Evolutionary conservation across 2,329 filamentous ascomycete species (phyloP), one percentile per base, ranked within the genome.

Genomic region (Chaetomium olivaceum): DNA sequence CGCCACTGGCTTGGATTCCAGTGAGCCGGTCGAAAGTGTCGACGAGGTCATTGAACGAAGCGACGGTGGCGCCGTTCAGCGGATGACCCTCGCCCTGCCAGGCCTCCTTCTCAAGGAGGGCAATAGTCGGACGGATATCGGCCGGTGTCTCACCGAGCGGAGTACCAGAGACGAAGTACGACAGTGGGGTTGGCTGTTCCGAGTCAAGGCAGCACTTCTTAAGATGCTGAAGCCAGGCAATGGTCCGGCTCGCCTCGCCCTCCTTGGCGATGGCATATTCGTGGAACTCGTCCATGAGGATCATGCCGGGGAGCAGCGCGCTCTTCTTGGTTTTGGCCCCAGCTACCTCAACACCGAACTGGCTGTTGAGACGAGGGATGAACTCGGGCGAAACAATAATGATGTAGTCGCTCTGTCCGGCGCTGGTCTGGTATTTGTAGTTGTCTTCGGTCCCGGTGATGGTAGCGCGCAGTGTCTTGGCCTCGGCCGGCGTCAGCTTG

Each of bases 261-360:
- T 63, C 36, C 39, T 25, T 50, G 52, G 25, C 21, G 16, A n/a
- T 31, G 27, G 33, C 52, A 19, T 71, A 71, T 64, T 72, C 68
- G 68, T 72, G 70, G 62, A 70, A 72, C 67, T 72, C 71, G 56
- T 72, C 71, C 48, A 71, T 60, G 55, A 72, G 52, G 7, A 72
- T 50, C 29, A 70, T 55, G 9, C 68, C 68, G 2, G 71, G 70
- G 23, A 70, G 2, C 19, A 71, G 52, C 3, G 60, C 62, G n/a
- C 50, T 55, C 58, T 55, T 72, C 29, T 63, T 67, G 19, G 14
- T 33, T n/a, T 14, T 12, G 2, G 33, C 54, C n/a, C 19, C 61
- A 19, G 50, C 11, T 51, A 69, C 56, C 0, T 63, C 25, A 12
- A 58, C 46, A 5, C 4, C 48, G 43, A 68, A 62, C 46, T n/a